Conservation (phyloP, 345 rosid species). For the Anacardium occidentale region DNA sequence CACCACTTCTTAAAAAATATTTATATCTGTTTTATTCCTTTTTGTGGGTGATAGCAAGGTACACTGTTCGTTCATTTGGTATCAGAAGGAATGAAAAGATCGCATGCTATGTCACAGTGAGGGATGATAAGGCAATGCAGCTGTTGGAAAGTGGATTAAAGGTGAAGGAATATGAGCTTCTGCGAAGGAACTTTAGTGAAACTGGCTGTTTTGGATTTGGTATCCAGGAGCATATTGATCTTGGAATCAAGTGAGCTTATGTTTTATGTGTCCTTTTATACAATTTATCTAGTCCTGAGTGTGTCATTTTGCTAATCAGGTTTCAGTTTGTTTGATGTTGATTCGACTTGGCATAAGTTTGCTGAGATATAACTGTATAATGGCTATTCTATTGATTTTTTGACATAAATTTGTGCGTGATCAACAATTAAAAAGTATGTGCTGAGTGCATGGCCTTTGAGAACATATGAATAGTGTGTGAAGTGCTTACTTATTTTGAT, state of each 20-base stretch:
- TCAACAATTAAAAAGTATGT: not conserved
- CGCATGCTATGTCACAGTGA: slow-evolving; percentile 75
- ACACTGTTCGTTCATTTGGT: slow-evolving; percentile 74
- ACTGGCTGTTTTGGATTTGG: slow-evolving; percentile 80
- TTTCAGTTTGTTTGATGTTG: not conserved
- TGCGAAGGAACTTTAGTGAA: slow-evolving; percentile 68
- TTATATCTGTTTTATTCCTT: not conserved
- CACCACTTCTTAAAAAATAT: too few species aligned
- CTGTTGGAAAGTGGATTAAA: slow-evolving; percentile 71
- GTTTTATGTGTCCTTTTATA: not conserved
- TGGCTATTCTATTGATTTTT: not conserved
- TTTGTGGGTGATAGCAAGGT: slow-evolving; percentile 46
- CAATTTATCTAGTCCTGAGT: not conserved
- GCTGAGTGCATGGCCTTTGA: not conserved
- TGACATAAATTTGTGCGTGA: not conserved
- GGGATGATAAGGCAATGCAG: slow-evolving; percentile 81
- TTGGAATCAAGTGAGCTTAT: slow-evolving; percentile 59
- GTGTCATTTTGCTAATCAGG: not conserved
- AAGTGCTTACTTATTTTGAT: not conserved
- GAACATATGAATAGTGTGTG: not conserved
- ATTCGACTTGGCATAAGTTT: not conserved
- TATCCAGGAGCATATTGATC: slow-evolving; percentile 77
- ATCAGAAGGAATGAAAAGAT: slow-evolving; percentile 72
- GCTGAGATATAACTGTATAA: not conserved
- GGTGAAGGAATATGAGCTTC: slow-evolving; percentile 68